Evolutionary conservation across 2,329 filamentous ascomycete species (phyloP).

Genomic region (Colletotrichum lini): DNA sequence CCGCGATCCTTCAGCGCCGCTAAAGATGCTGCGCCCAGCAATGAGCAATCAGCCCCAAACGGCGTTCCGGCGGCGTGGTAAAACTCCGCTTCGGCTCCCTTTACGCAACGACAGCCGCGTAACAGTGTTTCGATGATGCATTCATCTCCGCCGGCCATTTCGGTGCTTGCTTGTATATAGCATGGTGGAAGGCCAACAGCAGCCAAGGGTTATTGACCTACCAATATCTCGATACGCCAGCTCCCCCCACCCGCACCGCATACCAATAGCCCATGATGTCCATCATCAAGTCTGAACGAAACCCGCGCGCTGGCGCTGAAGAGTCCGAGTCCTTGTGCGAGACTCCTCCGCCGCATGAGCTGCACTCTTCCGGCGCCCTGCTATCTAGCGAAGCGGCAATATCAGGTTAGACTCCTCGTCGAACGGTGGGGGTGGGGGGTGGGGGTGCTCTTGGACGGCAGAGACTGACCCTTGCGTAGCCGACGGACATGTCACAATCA

Average conservation of each 20-base stretch:
- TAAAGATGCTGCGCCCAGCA: neutral
- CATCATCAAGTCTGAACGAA: neutral
- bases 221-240: neutral
- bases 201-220: neutral
- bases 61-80: neutral
- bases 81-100: neutral
- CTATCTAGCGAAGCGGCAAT: slow-evolving; percentile 17
- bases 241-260: too few species aligned
- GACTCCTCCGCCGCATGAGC: slow-evolving; percentile 18
- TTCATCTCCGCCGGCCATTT: neutral
- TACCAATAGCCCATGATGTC: neutral
- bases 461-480: neutral
- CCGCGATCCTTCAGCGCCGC: neutral
- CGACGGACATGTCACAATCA: neutral
- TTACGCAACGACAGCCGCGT: neutral
- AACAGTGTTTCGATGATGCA: neutral
- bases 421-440: too few species aligned
- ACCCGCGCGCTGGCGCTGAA: neutral
- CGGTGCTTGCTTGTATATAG: neutral
- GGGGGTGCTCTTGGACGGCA: neutral
- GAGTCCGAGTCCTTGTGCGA: neutral
- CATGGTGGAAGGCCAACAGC: neutral
- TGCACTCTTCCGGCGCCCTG: slow-evolving; percentile 30
- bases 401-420: neutral
- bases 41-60: neutral